These are phyloP conservation scores for Eutrema salsugineum DNA, from an alignment of 441 rosid species.

Conservation along the genomic window DNA sequence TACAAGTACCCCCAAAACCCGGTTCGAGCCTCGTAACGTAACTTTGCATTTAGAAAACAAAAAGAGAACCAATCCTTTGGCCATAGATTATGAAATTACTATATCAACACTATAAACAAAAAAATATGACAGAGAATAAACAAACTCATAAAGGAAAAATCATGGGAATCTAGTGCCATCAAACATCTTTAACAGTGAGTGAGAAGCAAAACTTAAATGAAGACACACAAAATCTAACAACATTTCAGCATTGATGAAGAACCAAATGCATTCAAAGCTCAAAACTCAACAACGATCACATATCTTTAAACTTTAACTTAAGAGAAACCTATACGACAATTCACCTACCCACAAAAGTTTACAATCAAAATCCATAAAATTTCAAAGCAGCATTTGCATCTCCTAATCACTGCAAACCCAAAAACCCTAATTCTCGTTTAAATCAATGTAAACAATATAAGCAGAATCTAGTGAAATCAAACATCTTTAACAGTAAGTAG, in stretches of 20 bases:
- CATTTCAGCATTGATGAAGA: background rate
- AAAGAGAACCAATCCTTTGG: background rate
- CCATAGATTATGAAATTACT: background rate
- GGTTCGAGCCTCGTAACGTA: background rate
- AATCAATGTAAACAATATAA: too few relatives aligned
- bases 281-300: constrained; percentile 7
- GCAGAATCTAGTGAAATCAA: too few relatives aligned
- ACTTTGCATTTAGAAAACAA: background rate
- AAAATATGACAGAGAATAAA: background rate
- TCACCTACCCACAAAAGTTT: constrained; percentile 12
- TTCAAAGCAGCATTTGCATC: too few relatives aligned
- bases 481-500: background rate
- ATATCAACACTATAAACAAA: background rate
- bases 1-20: background rate
- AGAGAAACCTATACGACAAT: constrained; percentile 17
- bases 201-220: background rate
- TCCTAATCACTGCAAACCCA: too few relatives aligned
- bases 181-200: background rate
- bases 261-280: background rate
- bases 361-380: too few relatives aligned
- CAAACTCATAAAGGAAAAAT: background rate
- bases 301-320: background rate
- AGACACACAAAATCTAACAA: background rate
- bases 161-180: constrained; percentile 2
- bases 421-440: too few relatives aligned